Conservation (phyloP, 2,329 filamentous ascomycete species). For the Colletotrichum sansevieriae region DNA sequence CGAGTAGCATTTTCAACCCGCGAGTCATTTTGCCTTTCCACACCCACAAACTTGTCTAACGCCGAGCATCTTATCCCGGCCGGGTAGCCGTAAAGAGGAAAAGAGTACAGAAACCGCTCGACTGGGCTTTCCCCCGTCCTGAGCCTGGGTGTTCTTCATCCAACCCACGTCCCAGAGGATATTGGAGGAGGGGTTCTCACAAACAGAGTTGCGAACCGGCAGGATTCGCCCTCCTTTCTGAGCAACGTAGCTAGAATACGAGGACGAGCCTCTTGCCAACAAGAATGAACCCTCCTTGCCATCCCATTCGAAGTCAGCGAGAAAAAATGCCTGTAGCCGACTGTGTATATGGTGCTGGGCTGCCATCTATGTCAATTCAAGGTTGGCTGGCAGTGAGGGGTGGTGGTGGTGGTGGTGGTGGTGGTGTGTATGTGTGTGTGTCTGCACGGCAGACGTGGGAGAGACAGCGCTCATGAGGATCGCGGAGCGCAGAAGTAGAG, state of each 20-base stretch:
- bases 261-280: too few relatives aligned
- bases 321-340: neutral
- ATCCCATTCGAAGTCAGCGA: too few relatives aligned
- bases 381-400: neutral
- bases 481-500: neutral
- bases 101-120: neutral
- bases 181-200: neutral
- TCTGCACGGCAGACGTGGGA: neutral
- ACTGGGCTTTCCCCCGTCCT: constrained; percentile 10
- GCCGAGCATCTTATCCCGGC: constrained; percentile 1
- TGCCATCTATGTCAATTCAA: constrained; percentile 2
- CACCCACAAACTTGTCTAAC: neutral
- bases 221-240: too few relatives aligned
- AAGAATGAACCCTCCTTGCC: too few relatives aligned
- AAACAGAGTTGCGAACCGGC: constrained; percentile 1
- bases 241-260: too few relatives aligned
- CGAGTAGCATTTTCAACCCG: neutral
- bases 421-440: too few relatives aligned
- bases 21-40: constrained; percentile 16
- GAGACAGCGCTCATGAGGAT: neutral
- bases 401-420: too few relatives aligned
- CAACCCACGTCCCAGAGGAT: too few relatives aligned
- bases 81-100: neutral
- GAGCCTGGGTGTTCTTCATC: too few relatives aligned
- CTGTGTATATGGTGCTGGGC: neutral